These are phyloP conservation scores for Beauveria scarabaeidicola DNA, from an alignment of 2,329 filamentous ascomycete genomes.

Conservation along the genomic window DNA sequence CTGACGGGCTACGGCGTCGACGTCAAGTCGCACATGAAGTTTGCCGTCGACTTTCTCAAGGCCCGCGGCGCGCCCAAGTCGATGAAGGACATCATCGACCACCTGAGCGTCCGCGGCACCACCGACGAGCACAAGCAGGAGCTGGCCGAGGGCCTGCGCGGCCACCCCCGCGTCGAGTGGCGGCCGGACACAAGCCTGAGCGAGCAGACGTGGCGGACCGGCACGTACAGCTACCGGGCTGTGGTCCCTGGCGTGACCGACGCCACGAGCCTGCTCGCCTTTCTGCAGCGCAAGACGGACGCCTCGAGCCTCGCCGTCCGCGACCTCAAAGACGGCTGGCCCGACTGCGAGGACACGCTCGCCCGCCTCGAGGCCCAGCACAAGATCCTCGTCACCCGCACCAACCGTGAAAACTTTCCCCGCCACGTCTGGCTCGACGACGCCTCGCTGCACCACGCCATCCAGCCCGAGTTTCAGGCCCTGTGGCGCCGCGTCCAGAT, in stretches of 20 bases:
- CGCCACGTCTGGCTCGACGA: slow-evolving; percentile 87
- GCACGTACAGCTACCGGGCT: slow-evolving; percentile 76
- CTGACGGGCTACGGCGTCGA: slow-evolving; percentile 69
- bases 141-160: slow-evolving; percentile 60
- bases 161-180: slow-evolving; percentile 52
- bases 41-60: slow-evolving; percentile 76
- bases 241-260: slow-evolving; percentile 71
- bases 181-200: slow-evolving; percentile 50
- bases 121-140: slow-evolving; percentile 53
- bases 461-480: slow-evolving; percentile 74
- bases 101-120: slow-evolving; percentile 62
- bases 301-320: slow-evolving; percentile 75
- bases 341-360: slow-evolving; percentile 71
- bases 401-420: slow-evolving; percentile 85
- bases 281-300: slow-evolving; percentile 73
- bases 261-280: slow-evolving; percentile 66
- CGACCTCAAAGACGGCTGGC: slow-evolving; percentile 94
- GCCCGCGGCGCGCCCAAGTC: slow-evolving; percentile 58
- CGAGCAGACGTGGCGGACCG: slow-evolving; percentile 56
- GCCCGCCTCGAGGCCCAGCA: slow-evolving; percentile 68
- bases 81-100: slow-evolving; percentile 70
- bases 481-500: slow-evolving; percentile 79
- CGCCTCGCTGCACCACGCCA: slow-evolving; percentile 60
- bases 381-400: slow-evolving; percentile 75
- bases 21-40: slow-evolving; percentile 80